phyloP scores from a whole-genome alignment of 805 yeast genomes.

The Candida khao-thaluensis region DNA sequence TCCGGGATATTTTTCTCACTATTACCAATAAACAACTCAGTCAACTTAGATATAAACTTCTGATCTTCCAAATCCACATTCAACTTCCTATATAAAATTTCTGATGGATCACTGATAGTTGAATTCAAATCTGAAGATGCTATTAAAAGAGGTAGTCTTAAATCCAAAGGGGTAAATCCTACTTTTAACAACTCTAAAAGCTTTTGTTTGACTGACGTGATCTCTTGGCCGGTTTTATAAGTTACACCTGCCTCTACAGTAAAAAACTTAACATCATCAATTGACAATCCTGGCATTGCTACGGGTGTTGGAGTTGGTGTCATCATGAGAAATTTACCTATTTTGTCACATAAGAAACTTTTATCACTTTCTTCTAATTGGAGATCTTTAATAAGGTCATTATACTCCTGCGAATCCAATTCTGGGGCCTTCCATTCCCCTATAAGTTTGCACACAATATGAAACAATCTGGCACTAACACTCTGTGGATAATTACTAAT shows the following conservation, averaged over 20 bases:
- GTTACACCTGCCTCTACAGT: constrained; percentile 67
- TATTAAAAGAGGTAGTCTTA: constrained; percentile 52
- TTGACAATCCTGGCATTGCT: constrained; percentile 63
- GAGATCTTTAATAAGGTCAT: constrained; percentile 30
- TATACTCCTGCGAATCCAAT: constrained; percentile 45
- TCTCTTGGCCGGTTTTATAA: constrained; percentile 46
- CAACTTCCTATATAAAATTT: constrained; percentile 49
- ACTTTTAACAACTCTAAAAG: constrained; percentile 39
- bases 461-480: constrained; percentile 59
- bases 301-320: constrained; percentile 39
- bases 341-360: constrained; percentile 43
- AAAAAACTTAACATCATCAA: constrained; percentile 57
- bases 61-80: constrained; percentile 52
- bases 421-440: constrained; percentile 48
- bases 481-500: constrained; percentile 38
- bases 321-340: constrained; percentile 58
- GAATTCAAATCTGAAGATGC: constrained; percentile 64
- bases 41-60: constrained; percentile 42
- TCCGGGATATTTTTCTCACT: constrained; percentile 44
- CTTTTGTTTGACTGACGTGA: constrained; percentile 31
- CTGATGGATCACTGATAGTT: constrained; percentile 54
- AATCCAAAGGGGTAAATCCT: constrained; percentile 37
- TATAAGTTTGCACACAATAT: constrained; percentile 56
- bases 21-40: constrained; percentile 53
- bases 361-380: constrained; percentile 44